phyloP scores from a whole-genome alignment of 2,329 filamentous ascomycete genomes.

The Talaromyces sp. region DNA sequence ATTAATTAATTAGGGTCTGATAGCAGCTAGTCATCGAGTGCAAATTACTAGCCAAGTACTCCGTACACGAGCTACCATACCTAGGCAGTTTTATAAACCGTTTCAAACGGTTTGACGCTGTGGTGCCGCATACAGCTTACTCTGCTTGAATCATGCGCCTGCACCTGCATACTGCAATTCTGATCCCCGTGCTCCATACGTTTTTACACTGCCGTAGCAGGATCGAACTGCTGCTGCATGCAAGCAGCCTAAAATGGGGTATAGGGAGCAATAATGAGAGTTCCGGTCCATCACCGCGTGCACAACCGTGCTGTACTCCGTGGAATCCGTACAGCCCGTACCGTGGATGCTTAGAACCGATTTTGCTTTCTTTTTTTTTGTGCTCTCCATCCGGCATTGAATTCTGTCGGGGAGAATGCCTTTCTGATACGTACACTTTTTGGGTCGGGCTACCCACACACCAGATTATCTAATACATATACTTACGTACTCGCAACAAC shows the following conservation, averaged over 20 bases:
- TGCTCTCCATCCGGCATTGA: not conserved
- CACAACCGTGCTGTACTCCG: not conserved
- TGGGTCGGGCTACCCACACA: not conserved
- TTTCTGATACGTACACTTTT: not conserved
- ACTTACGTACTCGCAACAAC: not conserved
- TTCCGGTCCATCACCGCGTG: not conserved
- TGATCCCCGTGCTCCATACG: not conserved
- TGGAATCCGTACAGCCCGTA: not conserved
- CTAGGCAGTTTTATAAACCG: not conserved
- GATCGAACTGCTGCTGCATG: not conserved
- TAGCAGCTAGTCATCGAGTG: not conserved
- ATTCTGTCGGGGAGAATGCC: not conserved
- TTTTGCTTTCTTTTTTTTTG: not conserved
- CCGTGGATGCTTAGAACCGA: not conserved
- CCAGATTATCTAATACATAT: not conserved
- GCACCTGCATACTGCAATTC: not conserved
- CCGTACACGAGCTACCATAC: not conserved
- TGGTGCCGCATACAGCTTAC: not conserved
- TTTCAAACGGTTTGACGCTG: not conserved
- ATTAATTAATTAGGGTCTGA: not conserved
- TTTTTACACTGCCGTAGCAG: not conserved
- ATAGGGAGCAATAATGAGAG: not conserved
- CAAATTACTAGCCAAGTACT: not conserved
- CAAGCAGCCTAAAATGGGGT: conserved; percentile 1
- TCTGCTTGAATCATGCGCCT: conserved; percentile 1